Percentiles rank a stretch among this genome's conserved stretches.
Evolutionary conservation across 1,139 yeast species (phyloP).

Genomic region (Entelexis sorbosivorans): DNA sequence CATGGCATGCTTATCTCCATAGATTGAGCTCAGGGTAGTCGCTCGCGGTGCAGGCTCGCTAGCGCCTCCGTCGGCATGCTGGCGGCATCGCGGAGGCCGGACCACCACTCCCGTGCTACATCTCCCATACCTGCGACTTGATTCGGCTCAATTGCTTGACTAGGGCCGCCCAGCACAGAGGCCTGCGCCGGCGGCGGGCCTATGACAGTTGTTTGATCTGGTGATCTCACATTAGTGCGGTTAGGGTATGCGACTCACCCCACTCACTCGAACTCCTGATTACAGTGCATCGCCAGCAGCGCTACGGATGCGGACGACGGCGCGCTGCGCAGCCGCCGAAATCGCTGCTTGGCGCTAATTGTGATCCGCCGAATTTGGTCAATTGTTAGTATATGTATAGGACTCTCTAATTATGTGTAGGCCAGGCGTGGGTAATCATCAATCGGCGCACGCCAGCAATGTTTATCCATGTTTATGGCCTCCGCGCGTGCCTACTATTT

Average conservation of each 20-base stretch:
- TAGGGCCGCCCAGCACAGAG: neutral
- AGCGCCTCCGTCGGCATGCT: neutral
- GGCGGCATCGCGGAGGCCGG: neutral
- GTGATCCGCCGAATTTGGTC: too few species aligned
- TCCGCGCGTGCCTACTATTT: neutral
- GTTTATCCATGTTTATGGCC: neutral
- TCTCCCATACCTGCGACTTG: too few species aligned
- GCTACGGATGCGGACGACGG: neutral
- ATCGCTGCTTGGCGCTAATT: neutral
- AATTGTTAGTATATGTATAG: too few species aligned
- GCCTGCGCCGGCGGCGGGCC: neutral
- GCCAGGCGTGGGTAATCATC: too few species aligned
- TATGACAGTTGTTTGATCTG: slow-evolving; percentile 1
- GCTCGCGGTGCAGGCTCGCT: neutral
- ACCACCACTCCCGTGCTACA: neutral
- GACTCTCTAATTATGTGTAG: too few species aligned
- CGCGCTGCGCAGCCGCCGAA: neutral
- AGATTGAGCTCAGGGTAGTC: slow-evolving; percentile 7
- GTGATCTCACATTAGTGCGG: neutral
- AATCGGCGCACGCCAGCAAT: neutral
- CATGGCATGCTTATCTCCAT: slow-evolving; percentile 13
- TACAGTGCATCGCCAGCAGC: neutral
- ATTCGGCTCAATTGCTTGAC: neutral
- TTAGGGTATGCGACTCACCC: slow-evolving; percentile 9
- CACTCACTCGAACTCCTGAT: slow-evolving; percentile 6